Base-by-base conservation (phyloP, 176 grass and related monocot genomes). In the Aegilops bicornis region DNA sequence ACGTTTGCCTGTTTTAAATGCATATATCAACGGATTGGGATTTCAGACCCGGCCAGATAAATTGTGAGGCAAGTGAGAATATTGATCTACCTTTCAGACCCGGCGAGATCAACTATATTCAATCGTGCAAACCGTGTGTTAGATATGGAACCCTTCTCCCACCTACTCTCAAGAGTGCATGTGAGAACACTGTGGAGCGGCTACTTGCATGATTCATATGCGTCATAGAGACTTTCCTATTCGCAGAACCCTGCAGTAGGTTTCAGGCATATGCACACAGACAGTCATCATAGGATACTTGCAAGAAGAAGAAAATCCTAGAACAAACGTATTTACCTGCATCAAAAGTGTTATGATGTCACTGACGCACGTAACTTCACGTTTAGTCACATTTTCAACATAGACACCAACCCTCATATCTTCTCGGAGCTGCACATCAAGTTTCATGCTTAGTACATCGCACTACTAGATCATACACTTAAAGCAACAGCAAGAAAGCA, bases 71-170 rank as follows among this genome's bases (percentile, higher is more conserved):
- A 60, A 82, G 40, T 73, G 20, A 78, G 13, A 37, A 73, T 69
- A 35, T 62, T 60, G 50, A 37, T 72, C n/a, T 89, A 96, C 93
- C 96, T 94, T 92, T 98, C 96, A 22, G 96, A 96, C 30, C 93
- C 96, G 74, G 96, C 96, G 70, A 98, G 85, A 87, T 98, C 96
- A 48, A 98, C 96, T 78, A 98, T 91, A 87, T 98, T 96, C 73
- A 98, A 48, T 88, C 93, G 96, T 69, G 88, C 89, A 94, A 96
- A 94, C 33, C 93, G 78, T 69, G 94, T 87, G 75, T 96, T 96
- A 27, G 82, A 82, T 22, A 90, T 79, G 0, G 81, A 90, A 84
- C 96, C 96, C 81, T 98, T 96, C 65, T 98, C 93, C 90, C 96
- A 96, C 73, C 65, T 72, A 85, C 96, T 87, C 90, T 98, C 92